Evolutionary conservation across 192 early-diverging fungal genomes (phyloP).

Genomic region (Chytriomyces hyalinus): DNA sequence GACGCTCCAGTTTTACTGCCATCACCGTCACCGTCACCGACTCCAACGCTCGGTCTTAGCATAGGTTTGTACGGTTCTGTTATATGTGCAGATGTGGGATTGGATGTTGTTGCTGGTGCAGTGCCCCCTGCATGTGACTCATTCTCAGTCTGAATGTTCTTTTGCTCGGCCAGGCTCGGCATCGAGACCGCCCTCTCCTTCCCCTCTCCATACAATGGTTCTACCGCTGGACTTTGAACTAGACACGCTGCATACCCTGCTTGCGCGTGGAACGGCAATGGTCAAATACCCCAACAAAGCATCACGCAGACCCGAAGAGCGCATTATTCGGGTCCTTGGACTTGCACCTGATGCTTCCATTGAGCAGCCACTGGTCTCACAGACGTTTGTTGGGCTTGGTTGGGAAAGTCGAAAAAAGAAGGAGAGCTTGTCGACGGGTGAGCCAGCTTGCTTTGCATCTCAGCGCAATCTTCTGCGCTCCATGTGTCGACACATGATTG

Average conservation of each 20-base stretch:
- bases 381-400: background rate
- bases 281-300: constrained; percentile 53
- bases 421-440: background rate
- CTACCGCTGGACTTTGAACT: background rate
- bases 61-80: no score
- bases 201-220: background rate
- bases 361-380: background rate
- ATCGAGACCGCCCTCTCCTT: background rate
- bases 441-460: background rate
- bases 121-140: no score
- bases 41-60: no score
- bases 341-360: constrained; percentile 38
- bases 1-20: no score
- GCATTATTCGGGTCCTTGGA: constrained; percentile 42
- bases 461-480: background rate
- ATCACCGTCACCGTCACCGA: no score
- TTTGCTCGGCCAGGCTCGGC: background rate
- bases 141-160: no score
- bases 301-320: constrained; percentile 46
- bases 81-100: no score
- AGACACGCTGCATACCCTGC: constrained; percentile 28
- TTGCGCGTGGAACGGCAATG: constrained; percentile 49
- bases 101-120: no score
- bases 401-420: constrained; percentile 51
- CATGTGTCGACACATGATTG: background rate